Conservation (phyloP, 208 protist genomes). For the Leishmania turanica region DNA sequence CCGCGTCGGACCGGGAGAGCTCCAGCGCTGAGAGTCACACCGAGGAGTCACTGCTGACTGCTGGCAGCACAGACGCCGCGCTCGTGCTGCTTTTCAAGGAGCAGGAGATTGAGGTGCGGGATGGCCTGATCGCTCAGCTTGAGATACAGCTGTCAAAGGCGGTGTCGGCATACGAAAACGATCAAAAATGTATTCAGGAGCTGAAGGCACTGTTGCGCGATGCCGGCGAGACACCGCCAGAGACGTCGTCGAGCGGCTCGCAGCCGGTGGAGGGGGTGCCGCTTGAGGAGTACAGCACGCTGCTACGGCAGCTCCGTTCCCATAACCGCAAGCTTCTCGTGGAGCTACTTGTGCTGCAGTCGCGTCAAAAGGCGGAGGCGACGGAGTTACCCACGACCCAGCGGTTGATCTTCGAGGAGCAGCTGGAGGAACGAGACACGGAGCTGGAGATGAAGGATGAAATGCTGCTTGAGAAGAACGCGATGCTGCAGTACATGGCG, state of each 20-base stretch:
- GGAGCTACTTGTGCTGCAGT: slow-evolving; percentile 39
- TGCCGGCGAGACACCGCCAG: slow-evolving; percentile 27
- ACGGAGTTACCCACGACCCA: slow-evolving; percentile 6
- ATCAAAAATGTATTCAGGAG: slow-evolving; percentile 43
- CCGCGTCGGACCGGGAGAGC: slow-evolving; percentile 9
- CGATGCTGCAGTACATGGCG: slow-evolving; percentile 78
- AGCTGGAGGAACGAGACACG: slow-evolving; percentile 70
- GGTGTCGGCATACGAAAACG: slow-evolving; percentile 40
- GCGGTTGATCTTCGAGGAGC: slow-evolving; percentile 29
- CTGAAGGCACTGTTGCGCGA: slow-evolving; percentile 43
- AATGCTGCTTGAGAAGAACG: slow-evolving; percentile 74
- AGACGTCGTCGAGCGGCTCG: slow-evolving; percentile 20
- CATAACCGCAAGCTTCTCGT: slow-evolving; percentile 50
- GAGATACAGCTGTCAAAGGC: slow-evolving; percentile 54
- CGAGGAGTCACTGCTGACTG: slow-evolving; percentile 21
- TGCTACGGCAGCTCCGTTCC: slow-evolving; percentile 64
- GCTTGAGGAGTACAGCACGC: slow-evolving; percentile 67
- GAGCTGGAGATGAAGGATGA: slow-evolving; percentile 80
- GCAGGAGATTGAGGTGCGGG: slow-evolving; percentile 62
- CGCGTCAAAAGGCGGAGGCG: not conserved
- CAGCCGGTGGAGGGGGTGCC: slow-evolving; percentile 62
- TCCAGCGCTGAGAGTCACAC: slow-evolving; percentile 13
- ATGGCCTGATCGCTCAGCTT: slow-evolving; percentile 62
- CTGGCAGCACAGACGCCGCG: slow-evolving; percentile 33
- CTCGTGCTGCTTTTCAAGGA: slow-evolving; percentile 60